Evolutionary conservation across 2,329 filamentous ascomycete genomes (phyloP).

Genomic region (Myotisia sp.): DNA sequence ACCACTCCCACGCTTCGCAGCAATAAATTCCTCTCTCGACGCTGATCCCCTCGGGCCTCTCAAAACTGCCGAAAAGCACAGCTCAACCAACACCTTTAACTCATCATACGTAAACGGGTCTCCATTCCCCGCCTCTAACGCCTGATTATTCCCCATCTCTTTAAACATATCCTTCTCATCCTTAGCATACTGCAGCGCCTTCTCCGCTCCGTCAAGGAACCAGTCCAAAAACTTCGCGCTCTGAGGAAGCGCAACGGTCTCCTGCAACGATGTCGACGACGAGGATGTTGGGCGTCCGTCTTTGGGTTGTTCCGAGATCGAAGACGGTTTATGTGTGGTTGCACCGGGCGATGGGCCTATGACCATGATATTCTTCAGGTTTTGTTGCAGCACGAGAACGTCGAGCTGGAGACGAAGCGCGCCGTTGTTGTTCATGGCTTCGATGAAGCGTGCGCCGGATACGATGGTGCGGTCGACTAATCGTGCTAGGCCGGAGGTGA

Average conservation of each 20-base stretch:
- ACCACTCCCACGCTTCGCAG: conserved; percentile 31
- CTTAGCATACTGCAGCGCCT: conserved; percentile 31
- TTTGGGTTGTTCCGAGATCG: conserved; percentile 9
- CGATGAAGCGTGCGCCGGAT: conserved; percentile 53
- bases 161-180: conserved; percentile 29
- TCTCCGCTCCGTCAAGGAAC: conserved; percentile 35
- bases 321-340: no score
- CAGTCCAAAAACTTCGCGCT: conserved; percentile 35
- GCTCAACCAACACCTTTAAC: conserved; percentile 30
- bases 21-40: conserved; percentile 33
- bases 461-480: conserved; percentile 72
- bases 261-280: conserved; percentile 14
- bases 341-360: conserved; percentile 11
- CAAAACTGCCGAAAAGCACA: conserved; percentile 33
- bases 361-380: conserved; percentile 75
- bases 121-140: conserved; percentile 25
- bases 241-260: conserved; percentile 29
- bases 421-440: conserved; percentile 71
- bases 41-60: conserved; percentile 27
- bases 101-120: conserved; percentile 35
- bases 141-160: conserved; percentile 21
- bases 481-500: conserved; percentile 59
- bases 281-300: conserved; percentile 8
- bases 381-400: conserved; percentile 88
- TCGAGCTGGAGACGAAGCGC: conserved; percentile 84